Evolutionary conservation across 2,329 filamentous ascomycete genomes (phyloP).

Genomic region (Alternaria panax): DNA sequence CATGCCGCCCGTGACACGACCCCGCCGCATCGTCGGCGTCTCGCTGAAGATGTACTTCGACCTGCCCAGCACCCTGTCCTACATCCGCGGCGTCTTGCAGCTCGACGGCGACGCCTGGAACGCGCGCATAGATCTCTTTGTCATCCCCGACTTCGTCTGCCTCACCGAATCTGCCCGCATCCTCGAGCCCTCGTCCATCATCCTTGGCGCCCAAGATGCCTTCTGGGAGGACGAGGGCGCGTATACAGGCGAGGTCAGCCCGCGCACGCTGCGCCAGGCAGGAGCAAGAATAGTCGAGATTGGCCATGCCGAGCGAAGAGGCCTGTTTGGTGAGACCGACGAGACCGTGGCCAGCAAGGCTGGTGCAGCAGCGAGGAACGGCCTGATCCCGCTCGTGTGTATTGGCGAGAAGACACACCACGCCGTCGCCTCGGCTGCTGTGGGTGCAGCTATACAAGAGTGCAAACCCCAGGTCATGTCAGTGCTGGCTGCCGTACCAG

Average conservation of each 20-base stretch:
- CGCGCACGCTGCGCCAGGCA: constrained; percentile 69
- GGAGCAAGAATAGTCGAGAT: constrained; percentile 78
- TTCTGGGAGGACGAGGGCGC: constrained; percentile 74
- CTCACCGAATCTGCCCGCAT: constrained; percentile 62
- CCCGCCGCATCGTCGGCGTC: constrained; percentile 73
- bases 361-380: constrained; percentile 70
- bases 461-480: constrained; percentile 70
- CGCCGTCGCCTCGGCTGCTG: constrained; percentile 55
- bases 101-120: constrained; percentile 62
- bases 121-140: constrained; percentile 71
- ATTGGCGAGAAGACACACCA: constrained; percentile 72
- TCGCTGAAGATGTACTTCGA: constrained; percentile 85
- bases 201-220: constrained; percentile 78
- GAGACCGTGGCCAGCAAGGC: constrained; percentile 72
- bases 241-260: constrained; percentile 80
- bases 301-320: constrained; percentile 79
- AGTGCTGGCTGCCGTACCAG: constrained; percentile 67
- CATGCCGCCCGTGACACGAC: constrained; percentile 47
- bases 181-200: constrained; percentile 61
- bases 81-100: constrained; percentile 53
- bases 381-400: constrained; percentile 79
- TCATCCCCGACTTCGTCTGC: constrained; percentile 80
- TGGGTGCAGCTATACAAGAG: constrained; percentile 69
- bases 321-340: constrained; percentile 79
- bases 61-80: constrained; percentile 64